phyloP scores from a whole-genome alignment of 1,139 yeast species.

The Hemisphaericaspora xylofermentans region DNA sequence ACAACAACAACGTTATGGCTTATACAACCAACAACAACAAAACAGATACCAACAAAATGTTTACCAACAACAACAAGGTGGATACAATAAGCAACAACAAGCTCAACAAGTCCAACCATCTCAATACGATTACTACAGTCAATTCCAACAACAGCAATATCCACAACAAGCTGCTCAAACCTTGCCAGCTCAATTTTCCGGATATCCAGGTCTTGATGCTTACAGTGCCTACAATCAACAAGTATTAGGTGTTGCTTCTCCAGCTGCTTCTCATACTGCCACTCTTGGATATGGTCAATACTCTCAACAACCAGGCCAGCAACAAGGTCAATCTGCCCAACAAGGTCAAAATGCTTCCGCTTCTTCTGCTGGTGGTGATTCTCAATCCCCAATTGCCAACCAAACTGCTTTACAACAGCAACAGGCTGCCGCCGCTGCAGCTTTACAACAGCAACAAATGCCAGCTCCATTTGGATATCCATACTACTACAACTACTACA shows the following conservation, averaged over 20 bases:
- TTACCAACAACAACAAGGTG: conserved; percentile 21
- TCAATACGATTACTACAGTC: conserved; percentile 26
- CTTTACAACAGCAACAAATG: conserved; percentile 17
- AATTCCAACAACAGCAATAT: conserved; percentile 41
- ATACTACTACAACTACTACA: conserved; percentile 45
- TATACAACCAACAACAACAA: conserved; percentile 14
- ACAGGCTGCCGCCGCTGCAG: conserved; percentile 13
- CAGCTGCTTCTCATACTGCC: conserved; percentile 38
- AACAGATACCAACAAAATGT: conserved; percentile 21
- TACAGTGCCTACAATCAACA: conserved; percentile 42
- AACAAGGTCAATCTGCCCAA: conserved; percentile 21
- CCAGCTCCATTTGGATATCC: conserved; percentile 47
- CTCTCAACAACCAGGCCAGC: conserved; percentile 27
- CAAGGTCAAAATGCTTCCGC: conserved; percentile 22
- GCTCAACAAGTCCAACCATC: conserved; percentile 14
- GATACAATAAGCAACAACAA: conserved; percentile 24
- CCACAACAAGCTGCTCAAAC: conserved; percentile 41
- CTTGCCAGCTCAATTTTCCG: conserved; percentile 41
- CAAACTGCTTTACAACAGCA: conserved; percentile 23
- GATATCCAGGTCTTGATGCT: conserved; percentile 43
- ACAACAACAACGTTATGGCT: conserved; percentile 18
- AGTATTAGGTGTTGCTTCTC: conserved; percentile 36
- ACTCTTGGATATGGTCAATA: conserved; percentile 25
- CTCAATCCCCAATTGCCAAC: conserved; percentile 29
- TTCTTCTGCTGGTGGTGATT: conserved; percentile 17